Percentiles rank a stretch among this genome's conserved stretches.
Conservation (phyloP, 345 rosid genomes). For the Salix dunnii region DNA sequence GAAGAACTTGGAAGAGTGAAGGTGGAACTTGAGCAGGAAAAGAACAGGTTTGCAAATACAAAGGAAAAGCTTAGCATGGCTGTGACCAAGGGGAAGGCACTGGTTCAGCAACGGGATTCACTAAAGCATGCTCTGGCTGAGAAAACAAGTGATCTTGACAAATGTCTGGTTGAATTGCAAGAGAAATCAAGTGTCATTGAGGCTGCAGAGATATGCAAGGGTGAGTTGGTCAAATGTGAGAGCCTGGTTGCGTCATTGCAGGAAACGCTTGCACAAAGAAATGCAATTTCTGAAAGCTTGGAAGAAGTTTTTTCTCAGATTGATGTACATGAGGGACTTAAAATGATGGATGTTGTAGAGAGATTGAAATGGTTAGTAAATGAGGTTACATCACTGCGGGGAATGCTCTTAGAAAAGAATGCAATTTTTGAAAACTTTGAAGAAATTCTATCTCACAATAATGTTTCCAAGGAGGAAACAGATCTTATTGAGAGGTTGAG, state of each 20-base stretch:
- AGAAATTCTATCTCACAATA: constrained; percentile 19
- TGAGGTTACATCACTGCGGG: constrained; percentile 17
- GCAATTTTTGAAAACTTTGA: constrained; percentile 12
- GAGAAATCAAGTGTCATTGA: constrained; percentile 59
- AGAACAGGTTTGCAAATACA: constrained; percentile 61
- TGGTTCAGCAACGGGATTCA: constrained; percentile 88
- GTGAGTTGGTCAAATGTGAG: constrained; percentile 55
- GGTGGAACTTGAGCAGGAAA: constrained; percentile 78
- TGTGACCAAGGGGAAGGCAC: constrained; percentile 87
- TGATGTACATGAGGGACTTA: constrained; percentile 54
- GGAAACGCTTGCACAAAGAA: constrained; percentile 50
- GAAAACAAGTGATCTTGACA: constrained; percentile 68
- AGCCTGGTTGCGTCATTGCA: constrained; percentile 54
- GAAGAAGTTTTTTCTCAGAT: constrained; percentile 49
- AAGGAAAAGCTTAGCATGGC: constrained; percentile 97
- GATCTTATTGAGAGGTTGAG: constrained; percentile 18
- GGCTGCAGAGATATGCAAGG: constrained; percentile 49
- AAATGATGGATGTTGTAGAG: constrained; percentile 47
- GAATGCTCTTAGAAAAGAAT: constrained; percentile 10
- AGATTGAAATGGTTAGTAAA: constrained; percentile 45
- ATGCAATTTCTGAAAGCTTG: constrained; percentile 46
- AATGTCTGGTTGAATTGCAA: constrained; percentile 53
- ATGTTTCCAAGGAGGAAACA: constrained; percentile 11
- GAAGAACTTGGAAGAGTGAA: constrained; percentile 51
- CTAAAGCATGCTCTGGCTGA: constrained; percentile 72